Evolutionary conservation across 2,329 filamentous ascomycete genomes (phyloP), one percentile per base, ranked within the genome.

Genomic region (Colletotrichum cordylinicola): DNA sequence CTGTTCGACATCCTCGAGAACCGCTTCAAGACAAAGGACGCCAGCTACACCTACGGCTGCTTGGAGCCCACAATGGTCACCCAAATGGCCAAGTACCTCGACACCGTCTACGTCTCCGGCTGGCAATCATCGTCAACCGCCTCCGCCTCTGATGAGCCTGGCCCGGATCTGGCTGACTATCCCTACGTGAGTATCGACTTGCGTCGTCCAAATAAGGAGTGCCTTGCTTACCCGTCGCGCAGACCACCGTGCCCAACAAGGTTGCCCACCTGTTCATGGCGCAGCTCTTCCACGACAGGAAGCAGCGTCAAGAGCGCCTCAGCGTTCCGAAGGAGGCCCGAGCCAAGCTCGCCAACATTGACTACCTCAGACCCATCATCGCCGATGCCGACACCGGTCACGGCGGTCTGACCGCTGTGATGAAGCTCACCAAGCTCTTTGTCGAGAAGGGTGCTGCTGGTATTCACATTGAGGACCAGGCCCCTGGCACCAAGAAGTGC

Each of bases 361-460:
- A 99, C 88, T 99, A 97, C 87, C 93, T 99, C 64, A 94, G 97
- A 24, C 97, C 97, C 77, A 98, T 99, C 85, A 92, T 99, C 80
- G 97, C 97, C 75, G 97, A 99, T 86, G 97, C 96, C 66, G 97
- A 99, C 84, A 99, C 97, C 56, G 97, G 97, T 78, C 97, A 98
- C 85, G 97, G 97, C 82, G 97, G 97, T 82, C 90, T 99, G 77
- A 98, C 97, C n/a, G 97, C 97, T 72, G 94, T 98, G 81, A 98
- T 99, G 97, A 99, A 98, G 91, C 92, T 99, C 80, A 98, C 97
- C 78, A 98, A 98, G 90, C 92, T 98, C 73, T 98, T 99, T 85
- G 88, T 98, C 79, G 97, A 99, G 89, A 96, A 96, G 86, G 97
- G 97, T 80, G 97, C 97, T 61, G 97, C 97, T 56, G 97, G 97